Evolutionary conservation across 495 filamentous ascomycete genomes (phyloP), one percentile per base, ranked within the genome.

Genomic region (Glarea lozoyensis): DNA sequence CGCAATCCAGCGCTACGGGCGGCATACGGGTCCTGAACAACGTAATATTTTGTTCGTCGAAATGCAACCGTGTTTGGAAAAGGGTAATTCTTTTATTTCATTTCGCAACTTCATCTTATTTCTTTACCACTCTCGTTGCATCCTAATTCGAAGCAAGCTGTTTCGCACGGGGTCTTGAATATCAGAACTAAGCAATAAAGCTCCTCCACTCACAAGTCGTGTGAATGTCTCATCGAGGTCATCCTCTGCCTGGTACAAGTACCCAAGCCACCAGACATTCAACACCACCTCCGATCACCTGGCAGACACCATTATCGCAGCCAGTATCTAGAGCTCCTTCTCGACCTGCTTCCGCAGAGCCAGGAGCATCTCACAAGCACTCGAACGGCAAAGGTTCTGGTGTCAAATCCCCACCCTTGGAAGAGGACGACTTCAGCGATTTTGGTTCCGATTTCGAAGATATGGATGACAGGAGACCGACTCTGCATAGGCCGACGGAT

Each of bases 401-500:
- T 9, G 42, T 10, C 35, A 24, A 37, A 21, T 20, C 29, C 9
- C 16, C 22, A 12, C 45, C 21, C 5, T 22, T 43, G 25, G 22
- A 23, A 4, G 45, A 46, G 16, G 46, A 46, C 13, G 45, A 48
- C 18, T 48, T 38, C 23, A 42, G 25, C 22, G 52, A 49, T 34
- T 37, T 37, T 55, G 64, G 70, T 20, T 69, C 68, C 59, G 55
- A 60, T 19, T 51, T 61, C 43, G 52, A 45, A 17, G 49, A 49
- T 3, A 61, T 59, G 56, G 57, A 48, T 9, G 65, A 59, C 40
- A 65, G 69, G 49, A 25, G 55, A 15, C 66, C 73, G 32, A 58
- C 68, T 40, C 45, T 74, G 43, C 66, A 77, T 48, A 64, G 70
- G 43, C 65, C 72, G n/a, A 63, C 59, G 2, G 69, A 75, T 54